A percentile compares a stretch with the other conserved stretches of the same genome.
Conservation (phyloP, 306 rosid genomes). For the Pueraria montana region DNA sequence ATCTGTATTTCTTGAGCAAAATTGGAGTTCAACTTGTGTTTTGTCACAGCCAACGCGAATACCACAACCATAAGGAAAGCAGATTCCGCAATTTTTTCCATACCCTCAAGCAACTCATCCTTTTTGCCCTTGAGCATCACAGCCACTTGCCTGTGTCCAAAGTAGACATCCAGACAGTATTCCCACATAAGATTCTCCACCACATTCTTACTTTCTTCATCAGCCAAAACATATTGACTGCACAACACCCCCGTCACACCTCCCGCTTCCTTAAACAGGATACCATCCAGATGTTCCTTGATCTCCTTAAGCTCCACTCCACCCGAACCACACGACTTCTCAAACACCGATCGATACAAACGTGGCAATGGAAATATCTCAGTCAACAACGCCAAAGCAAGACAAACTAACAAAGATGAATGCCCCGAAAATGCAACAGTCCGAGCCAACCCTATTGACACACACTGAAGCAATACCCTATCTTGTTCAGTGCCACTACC, state of each 20-base stretch:
- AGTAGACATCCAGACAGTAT: slow-evolving; percentile 72
- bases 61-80: slow-evolving; percentile 92
- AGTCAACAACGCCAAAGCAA: slow-evolving; percentile 72
- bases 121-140: slow-evolving; percentile 64
- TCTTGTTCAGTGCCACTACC: slow-evolving; percentile 43
- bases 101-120: slow-evolving; percentile 60
- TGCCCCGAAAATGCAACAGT: slow-evolving; percentile 65
- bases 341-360: slow-evolving; percentile 58
- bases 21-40: slow-evolving; percentile 70
- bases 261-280: slow-evolving; percentile 88
- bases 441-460: slow-evolving; percentile 74
- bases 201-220: slow-evolving; percentile 61
- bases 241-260: slow-evolving; percentile 77
- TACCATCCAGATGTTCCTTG: slow-evolving; percentile 68
- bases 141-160: slow-evolving; percentile 68
- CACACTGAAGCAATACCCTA: slow-evolving; percentile 72
- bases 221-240: slow-evolving; percentile 73
- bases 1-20: slow-evolving; percentile 61
- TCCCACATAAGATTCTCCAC: slow-evolving; percentile 87
- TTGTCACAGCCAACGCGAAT: slow-evolving; percentile 83
- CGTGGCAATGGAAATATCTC: slow-evolving; percentile 80
- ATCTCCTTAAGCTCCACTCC: slow-evolving; percentile 57
- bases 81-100: slow-evolving; percentile 88
- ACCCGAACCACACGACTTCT: slow-evolving; percentile 45
- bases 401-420: slow-evolving; percentile 68